Evolutionary conservation across 2,329 filamentous ascomycete species (phyloP).

Genomic region (Parastagonospora nodorum): DNA sequence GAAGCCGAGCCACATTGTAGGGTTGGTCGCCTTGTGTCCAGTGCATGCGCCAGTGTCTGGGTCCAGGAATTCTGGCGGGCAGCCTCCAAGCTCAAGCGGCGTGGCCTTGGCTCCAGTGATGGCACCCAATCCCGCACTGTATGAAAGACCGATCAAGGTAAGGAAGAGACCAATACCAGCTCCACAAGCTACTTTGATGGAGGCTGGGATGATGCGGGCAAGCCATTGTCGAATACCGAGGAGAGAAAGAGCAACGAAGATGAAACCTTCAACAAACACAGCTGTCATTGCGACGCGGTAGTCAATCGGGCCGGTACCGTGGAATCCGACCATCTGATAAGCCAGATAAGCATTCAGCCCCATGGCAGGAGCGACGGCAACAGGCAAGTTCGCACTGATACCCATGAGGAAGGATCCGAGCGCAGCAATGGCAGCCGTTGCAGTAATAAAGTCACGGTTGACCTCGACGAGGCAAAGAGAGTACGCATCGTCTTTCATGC

Average conservation of each 20-base stretch:
- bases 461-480: constrained; percentile 65
- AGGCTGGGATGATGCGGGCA: constrained; percentile 66
- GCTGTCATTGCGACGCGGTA: constrained; percentile 80
- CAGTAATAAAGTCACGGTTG: constrained; percentile 80
- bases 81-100: constrained; percentile 78
- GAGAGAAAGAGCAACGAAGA: constrained; percentile 78
- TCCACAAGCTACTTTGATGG: constrained; percentile 89
- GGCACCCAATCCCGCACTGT: constrained; percentile 79
- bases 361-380: constrained; percentile 75
- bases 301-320: constrained; percentile 69
- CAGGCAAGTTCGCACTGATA: constrained; percentile 77
- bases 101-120: constrained; percentile 70
- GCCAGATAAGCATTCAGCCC: constrained; percentile 89
- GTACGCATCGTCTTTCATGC: constrained; percentile 63
- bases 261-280: constrained; percentile 85
- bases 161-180: constrained; percentile 88
- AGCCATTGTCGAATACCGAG: constrained; percentile 76
- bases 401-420: constrained; percentile 82
- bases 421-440: constrained; percentile 82
- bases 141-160: constrained; percentile 77
- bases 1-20: constrained; percentile 85
- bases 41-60: constrained; percentile 61
- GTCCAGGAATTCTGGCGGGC: constrained; percentile 58
- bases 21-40: constrained; percentile 75
- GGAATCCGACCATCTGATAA: constrained; percentile 77